phyloP scores from a whole-genome alignment of 345 rosid species.

The Eucalyptus sideroxylon region DNA sequence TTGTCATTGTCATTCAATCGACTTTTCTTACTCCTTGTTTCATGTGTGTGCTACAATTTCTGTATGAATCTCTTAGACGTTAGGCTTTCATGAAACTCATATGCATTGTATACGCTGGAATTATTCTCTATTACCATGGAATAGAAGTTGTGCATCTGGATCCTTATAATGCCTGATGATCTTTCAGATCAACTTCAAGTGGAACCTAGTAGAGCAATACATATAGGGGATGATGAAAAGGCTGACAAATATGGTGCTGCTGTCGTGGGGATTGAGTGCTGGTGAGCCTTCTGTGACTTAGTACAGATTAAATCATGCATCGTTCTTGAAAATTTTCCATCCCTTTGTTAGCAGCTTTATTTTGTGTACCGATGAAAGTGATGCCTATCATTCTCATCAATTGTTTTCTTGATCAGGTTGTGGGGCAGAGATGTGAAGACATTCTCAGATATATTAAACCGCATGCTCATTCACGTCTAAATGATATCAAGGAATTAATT shows the following conservation, averaged over 20 bases:
- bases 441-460: slow-evolving; percentile 46
- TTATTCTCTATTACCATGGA: background rate
- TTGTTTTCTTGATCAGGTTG: slow-evolving; percentile 34
- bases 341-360: background rate
- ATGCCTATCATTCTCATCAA: background rate
- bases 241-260: slow-evolving; percentile 78
- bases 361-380: background rate
- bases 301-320: background rate
- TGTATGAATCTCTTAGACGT: background rate
- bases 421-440: slow-evolving; percentile 71
- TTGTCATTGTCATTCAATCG: background rate
- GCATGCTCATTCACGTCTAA: slow-evolving; percentile 11
- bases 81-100: background rate
- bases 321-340: background rate
- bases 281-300: slow-evolving; percentile 21
- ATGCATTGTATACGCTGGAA: background rate
- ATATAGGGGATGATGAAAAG: slow-evolving; percentile 67
- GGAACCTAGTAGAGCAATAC: slow-evolving; percentile 50
- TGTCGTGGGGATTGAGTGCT: slow-evolving; percentile 64
- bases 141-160: background rate
- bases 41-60: background rate
- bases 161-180: background rate
- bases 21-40: background rate
- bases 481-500: background rate
- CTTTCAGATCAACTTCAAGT: slow-evolving; percentile 40